Percentiles rank a stretch among this genome's conserved stretches.
Conservation (phyloP, 331 rosid species). For the Pyracantha coccinea region DNA sequence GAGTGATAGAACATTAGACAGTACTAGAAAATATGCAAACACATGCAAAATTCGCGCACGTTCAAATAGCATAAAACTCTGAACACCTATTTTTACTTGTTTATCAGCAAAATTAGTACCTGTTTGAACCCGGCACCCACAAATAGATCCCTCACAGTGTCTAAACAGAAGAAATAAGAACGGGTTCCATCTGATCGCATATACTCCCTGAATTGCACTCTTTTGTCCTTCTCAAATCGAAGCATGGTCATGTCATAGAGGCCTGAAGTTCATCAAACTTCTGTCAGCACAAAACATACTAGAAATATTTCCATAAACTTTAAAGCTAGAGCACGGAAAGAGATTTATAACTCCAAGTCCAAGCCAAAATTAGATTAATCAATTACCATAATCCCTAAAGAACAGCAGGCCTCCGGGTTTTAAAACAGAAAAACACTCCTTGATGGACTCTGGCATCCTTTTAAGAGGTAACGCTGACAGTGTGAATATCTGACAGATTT, state of each 20-base stretch:
- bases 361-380: slow-evolving; percentile 5
- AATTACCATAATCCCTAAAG: slow-evolving; percentile 87
- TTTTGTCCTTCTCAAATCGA: slow-evolving; percentile 59
- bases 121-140: slow-evolving; percentile 71
- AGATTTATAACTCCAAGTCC: background rate
- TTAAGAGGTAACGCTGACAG: slow-evolving; percentile 69
- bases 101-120: slow-evolving; percentile 32
- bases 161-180: slow-evolving; percentile 84
- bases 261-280: slow-evolving; percentile 42
- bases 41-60: too few species aligned
- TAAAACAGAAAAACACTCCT: slow-evolving; percentile 62
- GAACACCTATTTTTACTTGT: background rate
- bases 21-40: background rate
- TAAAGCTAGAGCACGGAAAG: background rate
- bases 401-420: slow-evolving; percentile 89
- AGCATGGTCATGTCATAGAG: slow-evolving; percentile 98
- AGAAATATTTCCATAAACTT: background rate
- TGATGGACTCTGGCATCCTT: slow-evolving; percentile 62
- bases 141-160: slow-evolving; percentile 56
- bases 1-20: background rate
- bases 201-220: slow-evolving; percentile 73
- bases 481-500: slow-evolving; percentile 67
- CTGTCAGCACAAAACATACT: slow-evolving; percentile 14
- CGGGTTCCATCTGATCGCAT: slow-evolving; percentile 77
- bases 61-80: background rate